These are phyloP conservation scores for Tolypocladium sp. DNA, from an alignment of 2,329 filamentous ascomycete genomes.

Conservation along the genomic window DNA sequence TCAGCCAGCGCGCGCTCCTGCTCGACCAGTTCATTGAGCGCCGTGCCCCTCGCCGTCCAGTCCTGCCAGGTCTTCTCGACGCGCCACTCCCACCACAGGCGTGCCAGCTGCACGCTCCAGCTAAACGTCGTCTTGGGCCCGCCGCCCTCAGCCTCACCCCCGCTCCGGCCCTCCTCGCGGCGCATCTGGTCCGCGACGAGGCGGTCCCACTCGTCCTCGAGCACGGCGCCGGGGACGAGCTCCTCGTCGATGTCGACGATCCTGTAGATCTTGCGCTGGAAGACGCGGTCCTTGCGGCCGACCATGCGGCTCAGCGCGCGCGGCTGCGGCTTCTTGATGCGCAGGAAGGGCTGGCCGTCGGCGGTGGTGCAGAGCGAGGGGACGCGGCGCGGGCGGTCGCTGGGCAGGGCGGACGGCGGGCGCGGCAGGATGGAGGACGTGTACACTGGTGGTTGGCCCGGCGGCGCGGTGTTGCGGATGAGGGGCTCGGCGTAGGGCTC, in stretches of 20 bases:
- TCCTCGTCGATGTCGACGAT: slow-evolving; percentile 31
- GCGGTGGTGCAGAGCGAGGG: slow-evolving; percentile 47
- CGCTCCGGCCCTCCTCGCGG: not conserved
- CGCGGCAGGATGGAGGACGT: slow-evolving; percentile 35
- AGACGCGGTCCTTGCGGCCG: slow-evolving; percentile 35
- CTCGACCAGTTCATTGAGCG: slow-evolving; percentile 29
- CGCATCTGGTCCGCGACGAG: slow-evolving; percentile 19
- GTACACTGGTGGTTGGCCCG: slow-evolving; percentile 35
- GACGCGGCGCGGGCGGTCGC: slow-evolving; percentile 27
- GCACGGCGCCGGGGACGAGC: slow-evolving; percentile 13
- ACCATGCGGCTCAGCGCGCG: slow-evolving; percentile 48
- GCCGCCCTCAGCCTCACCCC: not conserved
- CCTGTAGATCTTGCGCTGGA: slow-evolving; percentile 29
- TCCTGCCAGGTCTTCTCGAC: slow-evolving; percentile 25
- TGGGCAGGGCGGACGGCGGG: slow-evolving; percentile 34
- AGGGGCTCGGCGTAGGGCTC: slow-evolving; percentile 17
- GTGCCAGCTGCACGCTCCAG: slow-evolving; percentile 18
- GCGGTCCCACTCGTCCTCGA: slow-evolving; percentile 42
- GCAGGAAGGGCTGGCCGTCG: slow-evolving; percentile 53
- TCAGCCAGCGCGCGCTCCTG: slow-evolving; percentile 23
- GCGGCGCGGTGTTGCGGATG: slow-evolving; percentile 21
- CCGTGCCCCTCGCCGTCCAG: slow-evolving; percentile 29
- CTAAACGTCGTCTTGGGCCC: slow-evolving; percentile 15
- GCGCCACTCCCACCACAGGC: slow-evolving; percentile 20
- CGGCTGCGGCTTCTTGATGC: slow-evolving; percentile 58